Percentiles rank a stretch among this genome's conserved stretches.
These are phyloP conservation scores for Hansfordia pulvinata DNA, from an alignment of 2,329 filamentous ascomycete species.

Conservation along the genomic window DNA sequence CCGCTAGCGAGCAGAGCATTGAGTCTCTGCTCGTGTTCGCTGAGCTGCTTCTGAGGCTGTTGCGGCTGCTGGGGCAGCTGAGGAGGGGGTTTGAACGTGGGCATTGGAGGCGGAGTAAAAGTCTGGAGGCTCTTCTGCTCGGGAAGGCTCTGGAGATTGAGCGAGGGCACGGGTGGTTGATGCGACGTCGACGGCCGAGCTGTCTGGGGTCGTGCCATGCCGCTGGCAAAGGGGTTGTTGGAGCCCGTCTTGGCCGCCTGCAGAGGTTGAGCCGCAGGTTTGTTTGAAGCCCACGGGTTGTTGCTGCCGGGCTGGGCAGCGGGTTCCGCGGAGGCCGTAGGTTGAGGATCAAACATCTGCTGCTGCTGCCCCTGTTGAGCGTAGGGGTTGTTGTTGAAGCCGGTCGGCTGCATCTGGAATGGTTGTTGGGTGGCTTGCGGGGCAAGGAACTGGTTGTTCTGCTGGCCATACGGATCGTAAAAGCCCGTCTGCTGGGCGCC, in stretches of 20 bases:
- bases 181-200: no score
- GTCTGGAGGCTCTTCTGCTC: conserved; percentile 69
- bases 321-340: conserved; percentile 37
- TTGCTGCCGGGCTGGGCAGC: conserved; percentile 69
- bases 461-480: conserved; percentile 56
- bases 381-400: conserved; percentile 43
- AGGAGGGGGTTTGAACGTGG: conserved; percentile 27
- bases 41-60: conserved; percentile 41
- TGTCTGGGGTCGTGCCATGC: conserved; percentile 49
- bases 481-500: conserved; percentile 51
- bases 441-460: conserved; percentile 27
- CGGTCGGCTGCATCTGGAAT: conserved; percentile 37
- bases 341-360: conserved; percentile 29
- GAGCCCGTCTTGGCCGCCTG: conserved; percentile 86
- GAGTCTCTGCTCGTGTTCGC: conserved; percentile 58
- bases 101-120: conserved; percentile 25
- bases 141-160: conserved; percentile 47
- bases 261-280: conserved; percentile 56
- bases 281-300: conserved; percentile 76
- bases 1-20: conserved; percentile 77
- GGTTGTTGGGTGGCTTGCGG: conserved; percentile 19
- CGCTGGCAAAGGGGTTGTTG: conserved; percentile 88
- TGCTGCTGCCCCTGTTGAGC: conserved; percentile 32
- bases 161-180: conserved; percentile 53
- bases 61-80: conserved; percentile 26